These are phyloP conservation scores for Didymella keratinophila DNA, from an alignment of 2,329 filamentous ascomycete genomes.

Conservation along the genomic window DNA sequence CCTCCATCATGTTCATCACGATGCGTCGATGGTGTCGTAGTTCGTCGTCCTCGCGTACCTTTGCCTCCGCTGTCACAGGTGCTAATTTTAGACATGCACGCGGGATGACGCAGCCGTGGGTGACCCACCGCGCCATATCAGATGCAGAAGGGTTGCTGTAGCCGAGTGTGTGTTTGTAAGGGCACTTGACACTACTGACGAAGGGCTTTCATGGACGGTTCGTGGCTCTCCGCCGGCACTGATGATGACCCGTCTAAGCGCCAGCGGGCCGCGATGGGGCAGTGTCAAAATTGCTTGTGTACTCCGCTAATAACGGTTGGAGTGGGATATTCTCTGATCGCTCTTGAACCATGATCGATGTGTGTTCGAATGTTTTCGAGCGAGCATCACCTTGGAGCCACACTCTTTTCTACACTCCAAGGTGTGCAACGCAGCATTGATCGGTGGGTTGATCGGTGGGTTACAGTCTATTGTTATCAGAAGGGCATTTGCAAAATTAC, in stretches of 20 bases:
- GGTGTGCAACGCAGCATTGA: neutral
- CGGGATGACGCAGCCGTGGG: slow-evolving; percentile 17
- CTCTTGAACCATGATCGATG: neutral
- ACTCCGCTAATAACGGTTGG: neutral
- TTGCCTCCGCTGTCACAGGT: slow-evolving; percentile 14
- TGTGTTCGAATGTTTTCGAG: neutral
- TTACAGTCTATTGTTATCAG: slow-evolving; percentile 4
- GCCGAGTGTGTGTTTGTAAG: neutral
- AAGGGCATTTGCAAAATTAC: slow-evolving; percentile 10
- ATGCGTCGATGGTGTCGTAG: slow-evolving; percentile 11
- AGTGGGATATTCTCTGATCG: neutral
- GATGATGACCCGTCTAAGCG: slow-evolving; percentile 9
- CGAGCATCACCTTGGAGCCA: neutral
- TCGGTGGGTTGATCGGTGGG: neutral
- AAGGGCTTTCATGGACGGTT: neutral
- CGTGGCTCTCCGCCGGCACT: neutral
- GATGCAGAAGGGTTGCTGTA: slow-evolving; percentile 3
- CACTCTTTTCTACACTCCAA: neutral
- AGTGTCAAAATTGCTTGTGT: neutral
- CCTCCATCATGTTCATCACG: slow-evolving; percentile 10
- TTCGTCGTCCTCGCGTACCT: slow-evolving; percentile 16
- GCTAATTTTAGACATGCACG: slow-evolving; percentile 19
- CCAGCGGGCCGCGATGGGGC: neutral
- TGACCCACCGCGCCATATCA: slow-evolving; percentile 16
- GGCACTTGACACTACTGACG: neutral